A percentile compares a stretch with the other conserved stretches of the same genome.
Conservation (phyloP, 495 filamentous ascomycete genomes). For the Penicillium cataractarum region DNA sequence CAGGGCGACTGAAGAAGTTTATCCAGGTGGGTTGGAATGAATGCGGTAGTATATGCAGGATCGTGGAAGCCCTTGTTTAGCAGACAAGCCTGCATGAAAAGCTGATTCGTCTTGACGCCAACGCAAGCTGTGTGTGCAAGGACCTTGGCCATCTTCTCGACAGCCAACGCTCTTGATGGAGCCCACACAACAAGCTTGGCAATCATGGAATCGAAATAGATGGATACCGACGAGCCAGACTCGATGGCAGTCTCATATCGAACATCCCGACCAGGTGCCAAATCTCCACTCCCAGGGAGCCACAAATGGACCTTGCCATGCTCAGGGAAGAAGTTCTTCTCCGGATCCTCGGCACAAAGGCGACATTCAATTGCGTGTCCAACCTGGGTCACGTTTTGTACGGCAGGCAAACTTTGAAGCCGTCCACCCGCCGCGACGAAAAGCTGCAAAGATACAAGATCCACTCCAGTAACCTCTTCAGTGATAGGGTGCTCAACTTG, state of each 20-base stretch:
- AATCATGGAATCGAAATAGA: slow-evolving; percentile 93
- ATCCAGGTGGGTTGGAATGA: slow-evolving; percentile 74
- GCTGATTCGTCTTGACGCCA: slow-evolving; percentile 83
- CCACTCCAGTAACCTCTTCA: slow-evolving; percentile 84
- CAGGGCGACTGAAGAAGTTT: slow-evolving; percentile 55
- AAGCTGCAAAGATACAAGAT: slow-evolving; percentile 87
- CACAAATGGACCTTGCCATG: slow-evolving; percentile 73
- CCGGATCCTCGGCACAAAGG: slow-evolving; percentile 87
- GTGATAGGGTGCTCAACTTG: slow-evolving; percentile 95
- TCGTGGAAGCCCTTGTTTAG: slow-evolving; percentile 70
- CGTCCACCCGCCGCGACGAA: slow-evolving; percentile 75
- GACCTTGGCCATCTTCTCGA: slow-evolving; percentile 71
- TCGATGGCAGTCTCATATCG: slow-evolving; percentile 85
- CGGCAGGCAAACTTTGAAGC: slow-evolving; percentile 70
- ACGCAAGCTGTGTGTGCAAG: slow-evolving; percentile 81
- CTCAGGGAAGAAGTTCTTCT: slow-evolving; percentile 79
- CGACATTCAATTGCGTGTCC: slow-evolving; percentile 86
- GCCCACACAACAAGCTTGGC: slow-evolving; percentile 88
- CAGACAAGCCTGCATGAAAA: slow-evolving; percentile 79
- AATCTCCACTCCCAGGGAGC: slow-evolving; percentile 48
- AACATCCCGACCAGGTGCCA: slow-evolving; percentile 60
- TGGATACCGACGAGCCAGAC: slow-evolving; percentile 77
- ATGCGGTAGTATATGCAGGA: slow-evolving; percentile 85
- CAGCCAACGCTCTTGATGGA: slow-evolving; percentile 68
- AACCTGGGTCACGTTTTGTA: slow-evolving; percentile 62